A percentile compares a stretch with the other conserved stretches of the same genome.
These are phyloP conservation scores for Hemerocallis citrina DNA, from an alignment of 106 monocot genomes.

Conservation along the genomic window DNA sequence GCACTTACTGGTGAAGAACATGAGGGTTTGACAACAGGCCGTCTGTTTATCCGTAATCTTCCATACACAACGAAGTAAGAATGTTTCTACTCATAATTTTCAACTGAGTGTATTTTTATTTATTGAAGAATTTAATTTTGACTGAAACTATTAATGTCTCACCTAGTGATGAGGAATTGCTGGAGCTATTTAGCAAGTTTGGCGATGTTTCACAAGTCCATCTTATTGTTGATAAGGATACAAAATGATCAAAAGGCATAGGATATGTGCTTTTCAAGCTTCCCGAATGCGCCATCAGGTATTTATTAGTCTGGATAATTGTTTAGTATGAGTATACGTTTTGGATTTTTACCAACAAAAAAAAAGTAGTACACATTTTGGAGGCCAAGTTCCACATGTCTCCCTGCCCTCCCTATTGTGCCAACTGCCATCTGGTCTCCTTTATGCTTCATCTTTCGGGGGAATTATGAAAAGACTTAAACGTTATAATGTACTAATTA, in stretches of 20 bases:
- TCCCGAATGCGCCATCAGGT: constrained; percentile 81
- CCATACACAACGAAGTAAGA: constrained; percentile 75
- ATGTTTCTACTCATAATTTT: constrained; percentile 2
- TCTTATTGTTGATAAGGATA: constrained; percentile 80
- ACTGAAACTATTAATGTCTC: constrained; percentile 10
- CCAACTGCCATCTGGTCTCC: not conserved
- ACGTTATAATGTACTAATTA: not conserved
- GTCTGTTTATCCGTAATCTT: constrained; percentile 88
- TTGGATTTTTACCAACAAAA: not conserved
- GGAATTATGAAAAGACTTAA: not conserved
- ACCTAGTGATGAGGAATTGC: constrained; percentile 81
- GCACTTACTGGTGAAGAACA: constrained; percentile 31
- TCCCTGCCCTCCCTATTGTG: too few relatives aligned
- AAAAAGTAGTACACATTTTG: not conserved
- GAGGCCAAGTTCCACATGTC: too few relatives aligned
- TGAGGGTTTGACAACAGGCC: constrained; percentile 45
- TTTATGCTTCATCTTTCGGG: not conserved
- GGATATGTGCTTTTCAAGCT: constrained; percentile 67
- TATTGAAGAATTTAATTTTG: too few relatives aligned
- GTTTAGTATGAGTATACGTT: not conserved
- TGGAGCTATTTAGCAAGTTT: constrained; percentile 70
- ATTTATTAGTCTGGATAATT: constrained; percentile 1
- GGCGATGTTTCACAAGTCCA: constrained; percentile 84
- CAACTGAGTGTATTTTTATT: constrained; percentile 1
- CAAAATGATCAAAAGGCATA: constrained; percentile 79